phyloP scores from a whole-genome alignment of 371 early-diverging fungal species.

The Saksenaea oblongispora region DNA sequence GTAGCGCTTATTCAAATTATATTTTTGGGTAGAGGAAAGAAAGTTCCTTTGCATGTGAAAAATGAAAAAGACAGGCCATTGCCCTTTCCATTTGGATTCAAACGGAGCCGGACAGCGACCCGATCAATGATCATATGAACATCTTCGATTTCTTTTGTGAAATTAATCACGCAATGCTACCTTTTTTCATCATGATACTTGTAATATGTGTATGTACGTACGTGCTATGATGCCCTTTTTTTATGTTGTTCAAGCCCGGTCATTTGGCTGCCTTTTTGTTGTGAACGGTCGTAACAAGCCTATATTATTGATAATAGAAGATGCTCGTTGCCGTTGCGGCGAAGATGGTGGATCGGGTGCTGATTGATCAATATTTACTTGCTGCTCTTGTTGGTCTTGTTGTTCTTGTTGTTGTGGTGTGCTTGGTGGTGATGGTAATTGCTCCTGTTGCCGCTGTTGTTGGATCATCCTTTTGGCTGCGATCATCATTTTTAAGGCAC shows the following conservation, averaged over 20 bases:
- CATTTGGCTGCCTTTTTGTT: not conserved
- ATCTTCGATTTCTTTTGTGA: not conserved
- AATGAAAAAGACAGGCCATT: not conserved
- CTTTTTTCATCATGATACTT: not conserved
- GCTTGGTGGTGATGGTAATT: constrained; percentile 4
- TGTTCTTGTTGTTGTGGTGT: not conserved
- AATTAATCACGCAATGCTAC: not conserved
- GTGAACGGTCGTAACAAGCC: not conserved
- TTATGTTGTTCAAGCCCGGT: not conserved
- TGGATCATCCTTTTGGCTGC: constrained; percentile 39
- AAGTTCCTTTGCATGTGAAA: not conserved
- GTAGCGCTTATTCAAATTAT: no score
- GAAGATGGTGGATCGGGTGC: not conserved
- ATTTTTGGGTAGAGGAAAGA: not conserved
- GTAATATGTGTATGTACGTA: not conserved
- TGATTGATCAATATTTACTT: not conserved
- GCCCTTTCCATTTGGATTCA: not conserved
- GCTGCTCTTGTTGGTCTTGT: constrained; percentile 6
- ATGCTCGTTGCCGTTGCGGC: not conserved
- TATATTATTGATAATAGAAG: not conserved
- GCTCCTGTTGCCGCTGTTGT: constrained; percentile 22
- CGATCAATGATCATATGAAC: constrained; percentile 3
- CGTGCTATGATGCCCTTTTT: not conserved
- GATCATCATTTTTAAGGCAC: constrained; percentile 53
- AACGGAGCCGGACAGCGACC: constrained; percentile 1